Percentiles rank a stretch among this genome's conserved stretches.
phyloP scores from a whole-genome alignment of 192 early-diverging fungal genomes.

The Pecoramyces ruminantium region DNA sequence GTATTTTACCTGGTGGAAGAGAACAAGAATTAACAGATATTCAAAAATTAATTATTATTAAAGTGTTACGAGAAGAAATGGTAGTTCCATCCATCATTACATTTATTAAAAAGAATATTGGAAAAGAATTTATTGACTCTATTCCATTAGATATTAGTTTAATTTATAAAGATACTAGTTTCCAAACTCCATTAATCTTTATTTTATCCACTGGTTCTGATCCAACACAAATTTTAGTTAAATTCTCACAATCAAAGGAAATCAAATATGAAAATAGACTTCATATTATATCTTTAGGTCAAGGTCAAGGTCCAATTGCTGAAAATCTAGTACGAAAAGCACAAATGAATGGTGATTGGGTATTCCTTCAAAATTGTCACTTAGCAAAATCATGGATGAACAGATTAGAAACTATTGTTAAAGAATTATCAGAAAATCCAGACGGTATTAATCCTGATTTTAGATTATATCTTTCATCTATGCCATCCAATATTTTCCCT shows the following conservation, averaged over 20 bases:
- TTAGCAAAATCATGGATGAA: conserved; percentile 44
- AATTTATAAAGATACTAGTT: conserved; percentile 34
- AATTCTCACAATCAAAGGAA: conserved; percentile 17
- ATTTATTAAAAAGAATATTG: conserved; percentile 32
- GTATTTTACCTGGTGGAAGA: neutral
- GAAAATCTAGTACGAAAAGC: conserved; percentile 32
- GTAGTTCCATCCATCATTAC: conserved; percentile 22
- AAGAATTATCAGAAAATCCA: conserved; percentile 22
- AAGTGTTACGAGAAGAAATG: conserved; percentile 40
- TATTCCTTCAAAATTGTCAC: conserved; percentile 48
- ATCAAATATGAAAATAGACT: conserved; percentile 36
- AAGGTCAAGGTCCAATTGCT: conserved; percentile 38
- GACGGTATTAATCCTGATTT: conserved; percentile 23
- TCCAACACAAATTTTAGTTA: conserved; percentile 17
- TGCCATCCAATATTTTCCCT: conserved; percentile 45
- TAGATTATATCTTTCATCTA: conserved; percentile 38
- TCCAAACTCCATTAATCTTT: conserved; percentile 32
- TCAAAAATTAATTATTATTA: conserved; percentile 27
- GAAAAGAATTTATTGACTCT: conserved; percentile 33
- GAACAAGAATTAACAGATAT: neutral
- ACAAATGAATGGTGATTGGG: conserved; percentile 28
- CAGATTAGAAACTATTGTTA: conserved; percentile 28
- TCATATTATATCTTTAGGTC: conserved; percentile 46
- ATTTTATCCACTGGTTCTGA: conserved; percentile 44
- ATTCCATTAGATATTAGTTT: conserved; percentile 32